These are phyloP conservation scores for Phytophthora tentaculata DNA, from an alignment of 352 stramenopile species.

Conservation along the genomic window DNA sequence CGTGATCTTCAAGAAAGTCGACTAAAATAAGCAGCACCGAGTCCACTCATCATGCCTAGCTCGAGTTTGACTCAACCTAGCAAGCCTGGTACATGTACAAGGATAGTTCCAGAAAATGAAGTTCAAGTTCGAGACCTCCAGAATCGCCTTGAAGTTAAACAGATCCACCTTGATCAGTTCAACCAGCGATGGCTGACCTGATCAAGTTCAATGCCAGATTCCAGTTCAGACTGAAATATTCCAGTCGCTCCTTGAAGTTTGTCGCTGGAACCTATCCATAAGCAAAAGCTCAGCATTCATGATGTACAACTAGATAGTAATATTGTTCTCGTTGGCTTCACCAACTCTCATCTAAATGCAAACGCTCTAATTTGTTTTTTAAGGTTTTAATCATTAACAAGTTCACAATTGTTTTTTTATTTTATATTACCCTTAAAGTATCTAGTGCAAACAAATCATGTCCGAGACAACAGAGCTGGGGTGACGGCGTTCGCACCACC, in stretches of 20 bases:
- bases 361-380: too few species aligned
- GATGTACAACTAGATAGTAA: too few species aligned
- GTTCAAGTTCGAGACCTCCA: not conserved
- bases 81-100: not conserved
- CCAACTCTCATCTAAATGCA: too few species aligned
- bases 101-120: not conserved
- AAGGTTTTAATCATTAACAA: not conserved
- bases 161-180: constrained; percentile 2
- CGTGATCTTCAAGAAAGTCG: too few species aligned
- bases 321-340: too few species aligned
- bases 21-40: not conserved
- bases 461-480: not conserved
- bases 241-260: constrained; percentile 3
- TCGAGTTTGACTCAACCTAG: too few species aligned
- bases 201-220: constrained; percentile 15
- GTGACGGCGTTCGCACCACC: constrained; percentile 4
- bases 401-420: too few species aligned
- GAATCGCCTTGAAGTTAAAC: constrained; percentile 2
- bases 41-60: too few species aligned
- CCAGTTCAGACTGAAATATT: too few species aligned
- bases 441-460: not conserved
- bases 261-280: too few species aligned
- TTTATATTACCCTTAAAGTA: too few species aligned
- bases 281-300: too few species aligned
- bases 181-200: constrained; percentile 7